Conservation (phyloP, 306 rosid genomes). For the Mucuna pruriens region DNA sequence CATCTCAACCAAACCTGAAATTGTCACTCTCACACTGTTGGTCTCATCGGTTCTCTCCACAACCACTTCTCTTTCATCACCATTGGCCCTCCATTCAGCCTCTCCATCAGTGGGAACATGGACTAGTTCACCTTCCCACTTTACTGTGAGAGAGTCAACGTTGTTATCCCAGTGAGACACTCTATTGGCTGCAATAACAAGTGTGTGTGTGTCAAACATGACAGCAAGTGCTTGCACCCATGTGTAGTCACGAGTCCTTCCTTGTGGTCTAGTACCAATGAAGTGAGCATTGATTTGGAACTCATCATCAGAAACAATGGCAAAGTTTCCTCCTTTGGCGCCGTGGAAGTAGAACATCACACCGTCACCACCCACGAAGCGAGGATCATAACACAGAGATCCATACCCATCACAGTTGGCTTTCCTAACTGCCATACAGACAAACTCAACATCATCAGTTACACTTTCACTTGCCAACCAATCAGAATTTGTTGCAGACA, state of each 20-base stretch:
- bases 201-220: constrained; percentile 74
- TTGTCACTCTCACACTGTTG: constrained; percentile 61
- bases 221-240: constrained; percentile 81
- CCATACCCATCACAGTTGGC: constrained; percentile 79
- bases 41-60: constrained; percentile 75
- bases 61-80: constrained; percentile 57
- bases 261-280: constrained; percentile 71
- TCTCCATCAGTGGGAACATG: constrained; percentile 55
- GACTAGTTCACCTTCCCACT: constrained; percentile 63
- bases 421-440: constrained; percentile 57
- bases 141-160: constrained; percentile 58
- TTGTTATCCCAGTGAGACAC: constrained; percentile 66
- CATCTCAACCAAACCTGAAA: constrained; percentile 62
- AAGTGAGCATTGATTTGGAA: constrained; percentile 83
- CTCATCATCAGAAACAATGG: constrained; percentile 62
- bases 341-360: constrained; percentile 92
- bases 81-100: constrained; percentile 62
- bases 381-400: constrained; percentile 81
- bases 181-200: constrained; percentile 67
- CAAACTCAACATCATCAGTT: background rate
- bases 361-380: constrained; percentile 83
- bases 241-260: constrained; percentile 82
- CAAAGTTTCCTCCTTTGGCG: constrained; percentile 73
- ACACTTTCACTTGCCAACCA: background rate
- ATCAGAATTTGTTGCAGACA: background rate